Base-by-base conservation (phyloP, 2,329 filamentous ascomycete genomes). In the Eurotiales sp. region DNA sequence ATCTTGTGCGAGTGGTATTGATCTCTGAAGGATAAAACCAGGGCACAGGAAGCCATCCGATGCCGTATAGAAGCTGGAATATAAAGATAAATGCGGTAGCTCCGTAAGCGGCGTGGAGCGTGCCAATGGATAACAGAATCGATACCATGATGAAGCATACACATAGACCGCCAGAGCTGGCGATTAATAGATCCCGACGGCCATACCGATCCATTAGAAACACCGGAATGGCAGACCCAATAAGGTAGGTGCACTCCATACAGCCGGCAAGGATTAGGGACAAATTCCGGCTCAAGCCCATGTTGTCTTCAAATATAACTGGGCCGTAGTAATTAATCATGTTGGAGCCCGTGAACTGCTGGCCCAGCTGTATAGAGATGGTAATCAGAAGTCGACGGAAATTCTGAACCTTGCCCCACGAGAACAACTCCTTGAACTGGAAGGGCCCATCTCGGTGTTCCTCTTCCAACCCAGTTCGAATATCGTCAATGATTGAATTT, bases 231-330 rank as follows among this genome's bases (percentile, higher is more conserved):
- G 66, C 61, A 0, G 68, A 71, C 7, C 70, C 71, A 12, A 71
- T 63, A 8, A 75, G 59, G 49, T 72, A 76, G 0, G 66, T 70
- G 42, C 65, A 64, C 19, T 67, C 67, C 25, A 65, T 69, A 46
- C 64, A 70, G 3, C 79, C 79, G 19, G 77, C 78, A 1, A 82
- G 65, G 4, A 82, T 72, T 34, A 82, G 64, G 27, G 78, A 76
- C 29, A 81, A 63, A n/a, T 78, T 72, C 1, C 74, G 70, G 11
- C 63, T 62, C 3, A 76, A 54, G 2, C 63, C 56, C 65, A 75
- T 72, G 8, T 64, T 67, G 1, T 66, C 56, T 39, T 72, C 59
- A 42, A 71, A 72, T 17, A 76, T 66, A 0, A 67, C 59, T 0
- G 73, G 68, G 0, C 67, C 65, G 39, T 75, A 75, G 53, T 70